These are phyloP conservation scores for Artemisia argyi DNA, from an alignment of 129 eudicot genomes.

Conservation along the genomic window DNA sequence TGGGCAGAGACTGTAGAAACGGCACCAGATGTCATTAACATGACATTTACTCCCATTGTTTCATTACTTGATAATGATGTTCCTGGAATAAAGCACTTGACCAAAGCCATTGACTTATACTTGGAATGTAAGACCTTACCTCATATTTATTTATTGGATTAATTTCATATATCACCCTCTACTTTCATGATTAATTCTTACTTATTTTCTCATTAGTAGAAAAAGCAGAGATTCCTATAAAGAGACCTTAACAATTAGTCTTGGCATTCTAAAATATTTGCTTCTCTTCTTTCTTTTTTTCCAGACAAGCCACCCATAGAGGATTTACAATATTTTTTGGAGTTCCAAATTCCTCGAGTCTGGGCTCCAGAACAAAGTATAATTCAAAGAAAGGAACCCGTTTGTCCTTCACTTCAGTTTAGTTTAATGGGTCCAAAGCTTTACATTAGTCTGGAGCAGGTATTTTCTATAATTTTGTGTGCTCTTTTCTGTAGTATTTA, in stretches of 20 bases:
- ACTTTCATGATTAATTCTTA: no score
- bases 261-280: neutral
- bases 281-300: constrained; percentile 8
- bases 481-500: neutral
- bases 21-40: constrained; percentile 89
- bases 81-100: constrained; percentile 73
- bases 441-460: constrained; percentile 90
- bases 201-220: no score
- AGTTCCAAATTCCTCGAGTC: constrained; percentile 79
- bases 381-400: constrained; percentile 90
- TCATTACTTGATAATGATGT: constrained; percentile 72
- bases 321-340: constrained; percentile 88
- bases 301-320: constrained; percentile 93
- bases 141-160: neutral
- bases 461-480: constrained; percentile 23
- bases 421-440: constrained; percentile 97
- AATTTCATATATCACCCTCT: no score
- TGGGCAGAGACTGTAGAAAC: constrained; percentile 82
- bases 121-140: constrained; percentile 70
- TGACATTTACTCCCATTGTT: constrained; percentile 85
- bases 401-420: constrained; percentile 83
- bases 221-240: neutral
- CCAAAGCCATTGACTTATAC: constrained; percentile 86
- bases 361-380: constrained; percentile 94
- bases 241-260: neutral